These are phyloP conservation scores for Kodamaea sp. DNA, from an alignment of 1,139 yeast genomes.

Conservation along the genomic window DNA sequence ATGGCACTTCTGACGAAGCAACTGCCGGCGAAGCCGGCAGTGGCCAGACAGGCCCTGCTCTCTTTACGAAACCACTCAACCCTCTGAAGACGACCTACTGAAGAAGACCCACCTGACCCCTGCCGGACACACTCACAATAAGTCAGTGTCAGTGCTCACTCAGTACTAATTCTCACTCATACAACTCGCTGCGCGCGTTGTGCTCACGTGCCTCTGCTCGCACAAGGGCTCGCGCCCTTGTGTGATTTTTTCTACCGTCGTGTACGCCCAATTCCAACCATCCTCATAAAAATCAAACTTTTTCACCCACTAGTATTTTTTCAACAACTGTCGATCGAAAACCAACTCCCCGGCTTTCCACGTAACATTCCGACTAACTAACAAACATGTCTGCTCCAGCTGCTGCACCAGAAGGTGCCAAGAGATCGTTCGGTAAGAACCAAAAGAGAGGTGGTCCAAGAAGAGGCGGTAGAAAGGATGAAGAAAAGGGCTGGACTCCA, in stretches of 20 bases:
- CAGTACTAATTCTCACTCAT: no score
- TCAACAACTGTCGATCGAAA: constrained; percentile 66
- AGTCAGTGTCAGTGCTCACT: no score
- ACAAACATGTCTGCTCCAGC: constrained; percentile 58
- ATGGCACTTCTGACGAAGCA: no score
- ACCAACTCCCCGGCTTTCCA: constrained; percentile 93
- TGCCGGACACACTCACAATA: no score
- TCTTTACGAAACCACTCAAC: no score
- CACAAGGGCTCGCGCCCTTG: no score
- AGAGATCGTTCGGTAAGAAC: constrained; percentile 63
- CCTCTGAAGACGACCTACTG: no score
- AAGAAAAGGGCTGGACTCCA: constrained; percentile 99
- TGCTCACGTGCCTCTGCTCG: no score
- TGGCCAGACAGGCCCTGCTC: no score
- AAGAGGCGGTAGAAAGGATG: constrained; percentile 69
- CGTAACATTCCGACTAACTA: constrained; percentile 74
- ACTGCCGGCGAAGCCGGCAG: no score
- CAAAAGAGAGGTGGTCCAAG: constrained; percentile 56
- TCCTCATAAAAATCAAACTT: constrained; percentile 7
- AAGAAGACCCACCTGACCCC: no score
- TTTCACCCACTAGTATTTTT: constrained; percentile 13
- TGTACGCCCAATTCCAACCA: neutral
- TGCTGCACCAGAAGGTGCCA: constrained; percentile 44
- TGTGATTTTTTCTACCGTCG: neutral
- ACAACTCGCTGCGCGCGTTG: no score